These are phyloP conservation scores for Melanomma pulvis-pyrius DNA, from an alignment of 495 filamentous ascomycete genomes.

Conservation along the genomic window DNA sequence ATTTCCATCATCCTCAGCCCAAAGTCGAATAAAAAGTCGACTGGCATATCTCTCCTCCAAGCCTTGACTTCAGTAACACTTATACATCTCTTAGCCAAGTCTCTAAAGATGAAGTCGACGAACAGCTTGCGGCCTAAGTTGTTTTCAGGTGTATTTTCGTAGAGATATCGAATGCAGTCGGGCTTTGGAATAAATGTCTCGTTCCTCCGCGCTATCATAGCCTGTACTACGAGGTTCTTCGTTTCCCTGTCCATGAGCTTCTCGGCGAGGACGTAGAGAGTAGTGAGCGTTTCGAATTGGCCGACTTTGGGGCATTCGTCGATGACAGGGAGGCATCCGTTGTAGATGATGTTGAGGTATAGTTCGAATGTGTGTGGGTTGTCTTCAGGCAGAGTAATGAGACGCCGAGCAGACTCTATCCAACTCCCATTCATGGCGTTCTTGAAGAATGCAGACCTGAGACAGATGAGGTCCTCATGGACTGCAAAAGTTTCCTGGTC, in stretches of 20 bases:
- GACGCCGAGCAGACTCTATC: neutral
- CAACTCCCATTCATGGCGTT: constrained; percentile 20
- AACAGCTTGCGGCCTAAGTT: neutral
- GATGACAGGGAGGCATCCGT: neutral
- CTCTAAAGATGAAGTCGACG: neutral
- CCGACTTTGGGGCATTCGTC: neutral
- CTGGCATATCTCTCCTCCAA: neutral
- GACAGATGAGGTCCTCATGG: constrained; percentile 15
- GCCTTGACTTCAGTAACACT: neutral
- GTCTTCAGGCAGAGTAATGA: neutral
- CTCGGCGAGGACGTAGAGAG: constrained; percentile 18
- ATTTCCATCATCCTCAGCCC: neutral
- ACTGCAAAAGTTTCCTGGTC: constrained; percentile 1
- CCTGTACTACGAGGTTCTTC: constrained; percentile 11
- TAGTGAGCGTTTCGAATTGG: neutral
- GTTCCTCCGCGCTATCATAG: constrained; percentile 1
- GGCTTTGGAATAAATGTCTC: neutral
- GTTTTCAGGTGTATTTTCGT: neutral
- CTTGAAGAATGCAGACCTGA: constrained; percentile 17
- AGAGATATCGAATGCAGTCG: neutral
- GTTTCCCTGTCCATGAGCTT: constrained; percentile 2
- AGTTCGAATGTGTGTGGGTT: neutral
- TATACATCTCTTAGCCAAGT: neutral
- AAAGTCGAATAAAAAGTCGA: neutral
- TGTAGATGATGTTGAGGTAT: constrained; percentile 16